A percentile compares a stretch with the other conserved stretches of the same genome.
phyloP scores from a whole-genome alignment of 2,329 filamentous ascomycete species.

The Beauveria brongniartii region DNA sequence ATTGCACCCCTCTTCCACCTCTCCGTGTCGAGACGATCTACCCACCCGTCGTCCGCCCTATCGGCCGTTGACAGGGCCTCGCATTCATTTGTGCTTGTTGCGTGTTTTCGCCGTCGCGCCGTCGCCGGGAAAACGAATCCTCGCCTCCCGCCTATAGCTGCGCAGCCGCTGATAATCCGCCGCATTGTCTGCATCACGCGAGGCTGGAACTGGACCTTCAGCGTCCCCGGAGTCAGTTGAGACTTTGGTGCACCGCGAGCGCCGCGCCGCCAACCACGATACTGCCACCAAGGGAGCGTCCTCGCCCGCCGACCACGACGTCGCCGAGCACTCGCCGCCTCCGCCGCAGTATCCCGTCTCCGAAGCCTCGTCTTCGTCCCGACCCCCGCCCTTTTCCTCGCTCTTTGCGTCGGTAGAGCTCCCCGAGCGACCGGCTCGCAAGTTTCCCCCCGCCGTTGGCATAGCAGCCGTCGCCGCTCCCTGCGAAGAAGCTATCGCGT shows the following conservation, averaged over 20 bases:
- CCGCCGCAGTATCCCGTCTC: conserved; percentile 53
- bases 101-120: background rate
- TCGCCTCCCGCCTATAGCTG: background rate
- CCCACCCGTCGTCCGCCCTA: background rate
- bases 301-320: conserved; percentile 15
- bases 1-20: background rate
- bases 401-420: conserved; percentile 41
- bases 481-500: conserved; percentile 23
- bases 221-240: conserved; percentile 28
- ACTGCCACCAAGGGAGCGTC: conserved; percentile 16
- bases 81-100: background rate
- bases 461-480: background rate
- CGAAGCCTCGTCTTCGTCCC: conserved; percentile 43
- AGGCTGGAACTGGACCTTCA: conserved; percentile 26
- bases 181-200: conserved; percentile 30
- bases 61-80: background rate
- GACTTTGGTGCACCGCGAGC: conserved; percentile 19
- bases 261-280: conserved; percentile 15
- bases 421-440: conserved; percentile 26
- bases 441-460: conserved; percentile 16
- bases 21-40: background rate
- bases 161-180: conserved; percentile 20
- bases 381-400: conserved; percentile 53
- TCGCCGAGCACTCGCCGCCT: conserved; percentile 35
- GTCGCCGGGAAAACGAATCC: background rate